Evolutionary conservation across 2,329 filamentous ascomycete genomes (phyloP), one percentile per base, ranked within the genome.

Genomic region (Claviceps cyperi): DNA sequence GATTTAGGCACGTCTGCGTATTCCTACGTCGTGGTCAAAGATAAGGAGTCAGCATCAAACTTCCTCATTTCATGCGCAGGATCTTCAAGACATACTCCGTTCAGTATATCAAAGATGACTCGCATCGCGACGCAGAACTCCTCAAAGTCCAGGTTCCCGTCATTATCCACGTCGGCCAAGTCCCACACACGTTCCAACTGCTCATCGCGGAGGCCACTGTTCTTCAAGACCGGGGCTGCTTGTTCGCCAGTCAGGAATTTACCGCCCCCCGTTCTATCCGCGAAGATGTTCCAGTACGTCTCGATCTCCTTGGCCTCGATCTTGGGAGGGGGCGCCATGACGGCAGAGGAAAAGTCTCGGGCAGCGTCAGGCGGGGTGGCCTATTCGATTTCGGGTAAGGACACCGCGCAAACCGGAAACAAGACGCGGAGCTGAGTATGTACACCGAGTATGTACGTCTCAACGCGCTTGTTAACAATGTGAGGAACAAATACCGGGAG

Each of bases 121-220:
- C 92, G 81, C 92, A 98, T 98, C 39, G 90, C 92, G 52, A 98
- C 92, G 67, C 92, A 98, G 67, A 98, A 98, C 74, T 98, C 92
- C 71, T 98, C 92, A 72, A 98, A 98, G 69, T 98, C 92, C 50
- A 98, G 75, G 68, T 94, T 94, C 55, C 92, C 92, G 71, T 98
- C 92, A 59, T 90, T 90, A 69, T 98, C 92, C 54, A 98, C 88
- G 65, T 98, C 92, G 52, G 92, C 88, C 55, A 98, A 76, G 63
- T 98, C 92, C 92, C 92, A 98, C 55, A 98, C 87, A 59, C 83
- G 80, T 71, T 97, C 92, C n/a, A 98, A 82, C 70, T 98, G 91
- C 62, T 77, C 75, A 61, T 81, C 77, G 50, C 75, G 73, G 54
- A 81, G 66, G 13, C 77, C 77, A 56, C 76, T 80, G 68, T 81